phyloP scores from a whole-genome alignment of 177 flowering plant species.

The Tripterygium wilfordii region DNA sequence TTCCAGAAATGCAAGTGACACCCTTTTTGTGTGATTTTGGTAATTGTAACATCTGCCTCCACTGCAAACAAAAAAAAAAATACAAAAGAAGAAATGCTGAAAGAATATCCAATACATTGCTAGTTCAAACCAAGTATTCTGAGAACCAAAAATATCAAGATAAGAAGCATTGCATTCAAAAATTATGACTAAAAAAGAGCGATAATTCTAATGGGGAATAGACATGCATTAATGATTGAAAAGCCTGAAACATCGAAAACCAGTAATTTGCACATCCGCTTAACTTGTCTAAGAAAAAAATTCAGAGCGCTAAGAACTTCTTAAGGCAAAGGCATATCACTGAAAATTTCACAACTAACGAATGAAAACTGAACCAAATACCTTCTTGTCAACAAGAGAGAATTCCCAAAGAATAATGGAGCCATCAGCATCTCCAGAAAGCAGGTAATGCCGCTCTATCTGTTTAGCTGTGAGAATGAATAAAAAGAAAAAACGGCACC shows the following conservation, averaged over 20 bases:
- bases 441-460: conserved; percentile 56
- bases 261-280: too few relatives aligned
- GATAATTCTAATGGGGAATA: too few relatives aligned
- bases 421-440: conserved; percentile 89
- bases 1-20: conserved; percentile 80
- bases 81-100: not conserved
- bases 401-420: conserved; percentile 73
- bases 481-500: not conserved
- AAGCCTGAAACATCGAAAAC: too few relatives aligned
- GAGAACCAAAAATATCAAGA: not conserved
- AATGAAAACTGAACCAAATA: conserved; percentile 9
- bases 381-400: conserved; percentile 51
- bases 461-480: conserved; percentile 40
- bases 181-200: too few relatives aligned
- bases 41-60: conserved; percentile 70
- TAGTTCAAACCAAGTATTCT: not conserved
- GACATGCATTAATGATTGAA: too few relatives aligned
- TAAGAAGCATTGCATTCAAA: too few relatives aligned
- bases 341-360: not conserved
- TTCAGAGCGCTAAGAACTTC: too few relatives aligned
- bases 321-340: too few relatives aligned
- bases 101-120: not conserved
- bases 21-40: conserved; percentile 81
- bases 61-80: conserved; percentile 34
- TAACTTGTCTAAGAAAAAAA: not conserved